A percentile compares a stretch with the other conserved stretches of the same genome.
These are phyloP conservation scores for Trichocomaceae sp. DNA, from an alignment of 2,329 filamentous ascomycete species.

Conservation along the genomic window DNA sequence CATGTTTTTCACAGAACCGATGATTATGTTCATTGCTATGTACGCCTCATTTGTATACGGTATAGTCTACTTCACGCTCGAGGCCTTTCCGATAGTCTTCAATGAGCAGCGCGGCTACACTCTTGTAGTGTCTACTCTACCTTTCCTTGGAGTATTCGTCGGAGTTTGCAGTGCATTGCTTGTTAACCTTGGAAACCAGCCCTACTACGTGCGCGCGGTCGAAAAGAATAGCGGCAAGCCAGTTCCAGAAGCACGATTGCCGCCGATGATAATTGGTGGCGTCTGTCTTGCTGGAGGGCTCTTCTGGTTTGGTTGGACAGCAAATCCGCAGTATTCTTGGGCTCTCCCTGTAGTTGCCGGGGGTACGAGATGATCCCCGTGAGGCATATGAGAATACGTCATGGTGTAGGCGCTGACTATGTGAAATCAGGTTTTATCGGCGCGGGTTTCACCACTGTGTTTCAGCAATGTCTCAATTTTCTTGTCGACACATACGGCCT, in stretches of 20 bases:
- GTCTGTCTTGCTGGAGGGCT: slow-evolving; percentile 38
- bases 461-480: slow-evolving; percentile 37
- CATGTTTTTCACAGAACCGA: slow-evolving; percentile 45
- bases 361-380: slow-evolving; percentile 7
- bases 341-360: slow-evolving; percentile 27
- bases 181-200: slow-evolving; percentile 40
- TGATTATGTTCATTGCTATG: slow-evolving; percentile 41
- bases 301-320: slow-evolving; percentile 43
- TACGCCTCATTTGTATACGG: slow-evolving; percentile 44
- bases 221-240: slow-evolving; percentile 23
- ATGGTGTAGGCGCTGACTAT: not conserved
- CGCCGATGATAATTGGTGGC: slow-evolving; percentile 42
- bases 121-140: slow-evolving; percentile 34
- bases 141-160: slow-evolving; percentile 41
- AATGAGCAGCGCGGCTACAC: slow-evolving; percentile 34
- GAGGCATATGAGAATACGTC: not conserved
- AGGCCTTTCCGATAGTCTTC: slow-evolving; percentile 46
- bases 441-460: slow-evolving; percentile 19
- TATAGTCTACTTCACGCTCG: slow-evolving; percentile 43
- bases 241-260: slow-evolving; percentile 38
- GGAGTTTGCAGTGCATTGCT: slow-evolving; percentile 37
- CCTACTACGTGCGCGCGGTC: slow-evolving; percentile 30
- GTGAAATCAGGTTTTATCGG: slow-evolving; percentile 10
- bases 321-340: slow-evolving; percentile 27
- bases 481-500: slow-evolving; percentile 33